Conservation (phyloP, 768 basidiomycete genomes). For the Rhizopogon salebrosus region DNA sequence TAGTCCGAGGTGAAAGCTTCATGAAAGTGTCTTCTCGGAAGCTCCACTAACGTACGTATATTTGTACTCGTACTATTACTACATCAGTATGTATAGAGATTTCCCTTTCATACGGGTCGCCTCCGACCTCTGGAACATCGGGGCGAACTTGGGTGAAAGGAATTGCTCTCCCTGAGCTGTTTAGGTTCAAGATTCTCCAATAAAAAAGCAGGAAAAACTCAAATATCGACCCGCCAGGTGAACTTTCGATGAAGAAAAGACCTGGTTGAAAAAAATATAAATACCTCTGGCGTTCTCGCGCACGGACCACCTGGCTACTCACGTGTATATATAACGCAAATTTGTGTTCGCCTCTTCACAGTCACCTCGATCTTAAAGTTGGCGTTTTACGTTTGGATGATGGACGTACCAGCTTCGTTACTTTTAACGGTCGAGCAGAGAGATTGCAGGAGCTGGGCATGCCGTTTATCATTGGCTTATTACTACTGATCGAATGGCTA, state of each 20-base stretch:
- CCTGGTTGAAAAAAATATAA: not conserved
- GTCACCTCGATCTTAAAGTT: constrained; percentile 37
- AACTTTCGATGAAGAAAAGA: constrained; percentile 51
- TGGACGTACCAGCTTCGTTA: constrained; percentile 17
- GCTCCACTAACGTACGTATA: not conserved
- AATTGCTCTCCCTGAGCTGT: constrained; percentile 49
- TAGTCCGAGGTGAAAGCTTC: too few species aligned
- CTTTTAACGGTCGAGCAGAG: constrained; percentile 44
- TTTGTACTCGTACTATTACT: not conserved
- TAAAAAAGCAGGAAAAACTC: constrained; percentile 38
- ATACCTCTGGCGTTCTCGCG: constrained; percentile 27
- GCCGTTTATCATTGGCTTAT: constrained; percentile 43
- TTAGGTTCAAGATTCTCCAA: constrained; percentile 52
- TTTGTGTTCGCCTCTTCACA: constrained; percentile 22
- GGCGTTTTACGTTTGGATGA: constrained; percentile 19
- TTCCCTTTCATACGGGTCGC: constrained; percentile 66
- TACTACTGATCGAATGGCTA: constrained; percentile 53
- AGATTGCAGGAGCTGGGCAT: constrained; percentile 62
- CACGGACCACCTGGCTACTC: constrained; percentile 48
- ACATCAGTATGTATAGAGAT: constrained; percentile 11
- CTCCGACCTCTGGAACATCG: constrained; percentile 39
- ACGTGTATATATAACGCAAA: constrained; percentile 24
- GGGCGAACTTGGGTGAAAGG: constrained; percentile 68
- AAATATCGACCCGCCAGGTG: constrained; percentile 74
- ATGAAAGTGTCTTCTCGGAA: too few species aligned